Evolutionary conservation across 176 grass and related monocot species (phyloP).

Genomic region (Secale cereale): DNA sequence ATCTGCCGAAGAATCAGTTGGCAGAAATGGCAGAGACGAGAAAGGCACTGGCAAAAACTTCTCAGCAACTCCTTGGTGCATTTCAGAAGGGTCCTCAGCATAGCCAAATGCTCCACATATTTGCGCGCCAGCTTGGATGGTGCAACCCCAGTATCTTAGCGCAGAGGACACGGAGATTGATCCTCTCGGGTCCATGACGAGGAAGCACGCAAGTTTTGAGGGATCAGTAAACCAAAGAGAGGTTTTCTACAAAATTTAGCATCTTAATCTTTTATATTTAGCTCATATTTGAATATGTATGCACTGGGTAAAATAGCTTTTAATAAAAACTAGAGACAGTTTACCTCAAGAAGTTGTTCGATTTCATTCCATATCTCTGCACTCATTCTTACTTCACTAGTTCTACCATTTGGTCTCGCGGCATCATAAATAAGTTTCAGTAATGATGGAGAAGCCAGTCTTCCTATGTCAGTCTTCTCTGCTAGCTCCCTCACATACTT

Average conservation of each 20-base stretch:
- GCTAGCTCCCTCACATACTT: conserved; percentile 70
- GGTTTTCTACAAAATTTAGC: conserved; percentile 50
- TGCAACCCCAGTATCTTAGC: conserved; percentile 90
- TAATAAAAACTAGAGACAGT: not conserved
- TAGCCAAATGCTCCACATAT: conserved; percentile 83
- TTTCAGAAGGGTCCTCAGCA: conserved; percentile 44
- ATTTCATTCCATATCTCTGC: conserved; percentile 85
- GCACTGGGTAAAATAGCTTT: not conserved
- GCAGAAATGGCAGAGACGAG: conserved; percentile 56
- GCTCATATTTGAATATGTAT: not conserved
- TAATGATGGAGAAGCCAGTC: conserved; percentile 77
- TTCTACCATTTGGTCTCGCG: conserved; percentile 52
- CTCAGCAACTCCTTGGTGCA: conserved; percentile 39
- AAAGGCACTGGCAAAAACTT: conserved; percentile 72
- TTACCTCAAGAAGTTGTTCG: conserved; percentile 69
- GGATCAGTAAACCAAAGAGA: conserved; percentile 54
- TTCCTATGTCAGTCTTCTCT: conserved; percentile 94
- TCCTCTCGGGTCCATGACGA: conserved; percentile 62
- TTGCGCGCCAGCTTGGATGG: conserved; percentile 78
- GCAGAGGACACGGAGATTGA: conserved; percentile 55
- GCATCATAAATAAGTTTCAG: conserved; percentile 83
- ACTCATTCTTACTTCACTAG: conserved; percentile 65
- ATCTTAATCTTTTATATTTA: not conserved
- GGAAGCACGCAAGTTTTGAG: conserved; percentile 81
- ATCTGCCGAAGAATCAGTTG: conserved; percentile 35